phyloP scores from a whole-genome alignment of 1,284 basidiomycete genomes.

The Athelia psychrophila region DNA sequence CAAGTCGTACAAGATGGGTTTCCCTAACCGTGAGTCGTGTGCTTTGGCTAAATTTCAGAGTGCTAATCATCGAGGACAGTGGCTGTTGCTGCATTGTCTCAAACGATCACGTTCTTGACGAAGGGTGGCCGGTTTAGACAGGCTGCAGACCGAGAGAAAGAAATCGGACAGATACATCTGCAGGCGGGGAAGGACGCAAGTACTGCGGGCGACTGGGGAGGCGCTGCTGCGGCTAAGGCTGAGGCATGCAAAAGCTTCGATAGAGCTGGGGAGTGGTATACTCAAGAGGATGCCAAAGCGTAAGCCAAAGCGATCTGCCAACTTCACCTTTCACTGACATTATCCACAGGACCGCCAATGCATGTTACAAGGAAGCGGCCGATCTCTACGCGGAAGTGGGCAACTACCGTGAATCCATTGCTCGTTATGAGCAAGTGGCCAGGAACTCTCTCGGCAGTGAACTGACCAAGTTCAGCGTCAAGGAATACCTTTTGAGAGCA shows the following conservation, averaged over 20 bases:
- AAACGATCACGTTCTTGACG: constrained; percentile 84
- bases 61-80: constrained; percentile 46
- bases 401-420: constrained; percentile 84
- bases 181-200: constrained; percentile 71
- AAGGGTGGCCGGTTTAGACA: constrained; percentile 91
- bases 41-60: constrained; percentile 2
- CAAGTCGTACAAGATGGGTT: constrained; percentile 89
- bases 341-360: constrained; percentile 81
- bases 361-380: constrained; percentile 94
- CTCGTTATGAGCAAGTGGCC: constrained; percentile 89
- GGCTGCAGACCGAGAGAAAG: constrained; percentile 97
- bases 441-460: constrained; percentile 80
- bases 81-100: constrained; percentile 86
- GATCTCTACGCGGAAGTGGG: constrained; percentile 91
- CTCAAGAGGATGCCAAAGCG: constrained; percentile 95
- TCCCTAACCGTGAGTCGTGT: constrained; percentile 69
- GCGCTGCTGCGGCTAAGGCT: constrained; percentile 18
- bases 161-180: constrained; percentile 91
- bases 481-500: constrained; percentile 94
- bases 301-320: constrained; percentile 45
- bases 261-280: constrained; percentile 96
- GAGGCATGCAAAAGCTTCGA: constrained; percentile 91
- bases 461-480: constrained; percentile 97
- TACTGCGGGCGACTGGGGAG: too few species aligned
- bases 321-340: constrained; percentile 6